These are phyloP conservation scores for Neurospora sp. DNA, from an alignment of 495 filamentous ascomycete species.

Conservation along the genomic window DNA sequence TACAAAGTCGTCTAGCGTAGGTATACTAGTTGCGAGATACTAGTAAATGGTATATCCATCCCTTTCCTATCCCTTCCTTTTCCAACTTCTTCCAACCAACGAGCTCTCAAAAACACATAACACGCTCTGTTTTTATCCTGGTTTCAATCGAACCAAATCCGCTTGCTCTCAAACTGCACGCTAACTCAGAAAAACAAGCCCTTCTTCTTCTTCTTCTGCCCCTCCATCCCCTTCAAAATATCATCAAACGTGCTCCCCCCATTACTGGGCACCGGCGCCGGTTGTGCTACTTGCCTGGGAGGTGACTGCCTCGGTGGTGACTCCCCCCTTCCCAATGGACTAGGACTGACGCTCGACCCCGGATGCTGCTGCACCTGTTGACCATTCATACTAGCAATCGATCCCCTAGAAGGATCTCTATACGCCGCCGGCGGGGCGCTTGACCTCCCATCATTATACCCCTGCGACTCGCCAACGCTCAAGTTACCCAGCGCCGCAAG, in stretches of 20 bases:
- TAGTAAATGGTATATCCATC: background rate
- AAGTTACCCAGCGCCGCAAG: background rate
- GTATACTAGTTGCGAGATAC: background rate
- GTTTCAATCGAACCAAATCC: background rate
- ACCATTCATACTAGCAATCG: background rate
- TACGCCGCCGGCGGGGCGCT: background rate
- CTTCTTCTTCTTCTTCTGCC: slow-evolving; percentile 34
- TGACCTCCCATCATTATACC: background rate
- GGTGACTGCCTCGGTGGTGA: background rate
- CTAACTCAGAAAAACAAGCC: slow-evolving; percentile 27
- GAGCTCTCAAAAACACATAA: background rate
- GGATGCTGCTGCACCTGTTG: background rate
- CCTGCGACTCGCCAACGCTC: background rate
- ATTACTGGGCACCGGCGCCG: background rate
- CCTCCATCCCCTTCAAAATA: slow-evolving; percentile 46
- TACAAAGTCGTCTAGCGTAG: background rate
- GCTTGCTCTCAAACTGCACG: no score
- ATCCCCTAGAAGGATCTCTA: background rate
- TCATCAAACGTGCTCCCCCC: slow-evolving; percentile 50
- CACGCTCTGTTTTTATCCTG: background rate
- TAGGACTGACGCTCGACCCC: background rate
- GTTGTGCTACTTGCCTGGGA: background rate
- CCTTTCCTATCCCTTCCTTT: background rate
- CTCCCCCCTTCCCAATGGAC: background rate
- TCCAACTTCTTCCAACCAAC: background rate